These are phyloP conservation scores for Thyridium curvatum DNA, from an alignment of 2,329 filamentous ascomycete species.

Conservation along the genomic window DNA sequence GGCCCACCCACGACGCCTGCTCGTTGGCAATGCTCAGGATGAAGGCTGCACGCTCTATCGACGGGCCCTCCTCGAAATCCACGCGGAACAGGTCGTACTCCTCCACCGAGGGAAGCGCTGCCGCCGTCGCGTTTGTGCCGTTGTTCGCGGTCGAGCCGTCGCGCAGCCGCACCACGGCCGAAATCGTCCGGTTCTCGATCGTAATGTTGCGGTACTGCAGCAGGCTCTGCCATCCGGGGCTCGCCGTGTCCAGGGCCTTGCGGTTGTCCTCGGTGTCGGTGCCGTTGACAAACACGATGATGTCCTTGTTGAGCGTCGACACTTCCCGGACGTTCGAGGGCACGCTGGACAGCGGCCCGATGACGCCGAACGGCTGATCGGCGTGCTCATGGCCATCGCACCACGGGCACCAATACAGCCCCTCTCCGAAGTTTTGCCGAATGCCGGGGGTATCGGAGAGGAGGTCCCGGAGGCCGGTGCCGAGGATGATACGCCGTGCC, in stretches of 20 bases:
- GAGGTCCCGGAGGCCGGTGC: conserved; percentile 49
- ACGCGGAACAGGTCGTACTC: conserved; percentile 52
- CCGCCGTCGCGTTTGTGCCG: conserved; percentile 25
- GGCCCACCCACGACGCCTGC: conserved; percentile 41
- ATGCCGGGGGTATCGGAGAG: conserved; percentile 50
- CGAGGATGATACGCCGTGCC: conserved; percentile 50
- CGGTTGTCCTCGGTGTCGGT: conserved; percentile 41
- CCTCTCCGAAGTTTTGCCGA: conserved; percentile 48
- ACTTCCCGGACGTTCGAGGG: conserved; percentile 43
- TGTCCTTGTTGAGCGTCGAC: conserved; percentile 45
- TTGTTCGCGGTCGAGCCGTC: conserved; percentile 16
- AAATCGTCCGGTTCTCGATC: conserved; percentile 51
- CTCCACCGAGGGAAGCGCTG: conserved; percentile 32
- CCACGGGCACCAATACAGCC: conserved; percentile 60
- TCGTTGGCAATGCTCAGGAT: conserved; percentile 39
- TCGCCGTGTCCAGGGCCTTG: conserved; percentile 26
- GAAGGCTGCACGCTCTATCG: conserved; percentile 43
- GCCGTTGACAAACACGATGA: conserved; percentile 54
- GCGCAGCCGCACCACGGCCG: conserved; percentile 36
- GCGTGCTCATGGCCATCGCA: conserved; percentile 58
- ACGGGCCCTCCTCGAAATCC: conserved; percentile 38
- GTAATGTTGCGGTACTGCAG: conserved; percentile 42
- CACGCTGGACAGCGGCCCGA: conserved; percentile 37
- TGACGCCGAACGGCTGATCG: conserved; percentile 49
- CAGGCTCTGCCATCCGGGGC: conserved; percentile 41